Conservation (phyloP, 1,284 basidiomycete species). For the Naganishia liquefaciens region DNA sequence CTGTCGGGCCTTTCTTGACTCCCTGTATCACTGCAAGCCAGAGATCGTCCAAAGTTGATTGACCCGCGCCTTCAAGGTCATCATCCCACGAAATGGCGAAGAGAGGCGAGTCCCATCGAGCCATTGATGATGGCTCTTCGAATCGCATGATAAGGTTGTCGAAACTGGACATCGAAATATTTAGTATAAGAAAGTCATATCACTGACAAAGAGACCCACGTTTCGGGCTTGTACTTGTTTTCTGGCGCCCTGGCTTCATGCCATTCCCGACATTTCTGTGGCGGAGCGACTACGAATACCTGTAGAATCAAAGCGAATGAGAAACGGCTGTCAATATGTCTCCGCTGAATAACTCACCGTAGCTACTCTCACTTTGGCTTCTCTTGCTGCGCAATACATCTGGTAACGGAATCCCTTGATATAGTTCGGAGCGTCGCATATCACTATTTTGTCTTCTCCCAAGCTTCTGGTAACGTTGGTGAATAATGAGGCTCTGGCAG, state of each 20-base stretch:
- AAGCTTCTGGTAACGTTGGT: slow-evolving; percentile 78
- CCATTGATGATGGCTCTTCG: slow-evolving; percentile 96
- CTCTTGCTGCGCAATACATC: slow-evolving; percentile 91
- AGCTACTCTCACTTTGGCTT: slow-evolving; percentile 78
- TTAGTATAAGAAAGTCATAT: slow-evolving; percentile 22
- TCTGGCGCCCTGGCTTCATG: slow-evolving; percentile 63
- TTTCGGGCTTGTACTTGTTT: slow-evolving; percentile 66
- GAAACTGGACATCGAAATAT: slow-evolving; percentile 47
- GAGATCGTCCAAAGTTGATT: slow-evolving; percentile 76
- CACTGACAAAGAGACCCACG: slow-evolving; percentile 59
- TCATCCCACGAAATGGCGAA: slow-evolving; percentile 81
- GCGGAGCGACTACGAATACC: slow-evolving; percentile 64
- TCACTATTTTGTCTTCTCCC: slow-evolving; percentile 71
- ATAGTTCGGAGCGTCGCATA: slow-evolving; percentile 90
- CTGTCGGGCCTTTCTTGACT: slow-evolving; percentile 79
- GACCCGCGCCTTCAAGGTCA: slow-evolving; percentile 65
- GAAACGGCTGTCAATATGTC: not conserved
- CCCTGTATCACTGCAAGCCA: slow-evolving; percentile 80
- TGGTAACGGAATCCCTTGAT: slow-evolving; percentile 98
- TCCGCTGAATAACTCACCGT: slow-evolving; percentile 62
- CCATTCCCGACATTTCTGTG: slow-evolving; percentile 77
- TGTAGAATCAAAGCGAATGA: not conserved
- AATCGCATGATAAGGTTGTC: slow-evolving; percentile 86
- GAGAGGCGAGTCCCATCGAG: slow-evolving; percentile 93
- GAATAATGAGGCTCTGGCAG: slow-evolving; percentile 82